Evolutionary conservation across 768 basidiomycete species (phyloP), one percentile per base, ranked within the genome.

Genomic region (Gloeostereum incarnatum): DNA sequence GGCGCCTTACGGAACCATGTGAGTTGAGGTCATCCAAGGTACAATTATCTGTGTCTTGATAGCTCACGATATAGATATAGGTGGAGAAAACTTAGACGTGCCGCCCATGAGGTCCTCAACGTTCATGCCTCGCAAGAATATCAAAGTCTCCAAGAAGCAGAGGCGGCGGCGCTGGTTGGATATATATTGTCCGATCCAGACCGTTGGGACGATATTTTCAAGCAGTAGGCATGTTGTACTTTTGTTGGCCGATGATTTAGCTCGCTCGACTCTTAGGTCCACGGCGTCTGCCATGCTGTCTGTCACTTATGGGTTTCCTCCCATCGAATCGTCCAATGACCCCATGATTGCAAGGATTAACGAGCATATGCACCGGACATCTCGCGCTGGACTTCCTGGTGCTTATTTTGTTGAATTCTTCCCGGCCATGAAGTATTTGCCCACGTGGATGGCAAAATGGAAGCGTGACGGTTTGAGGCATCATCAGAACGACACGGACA

Each of bases 321-420:
- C 47, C 8, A 29, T 51, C n/a, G n/a, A 40, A 17, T 29, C 26
- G 30, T 13, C 18, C 2, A 24, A 42, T 11, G 50, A 53, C 36
- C 49, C 47, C 19, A 8, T 34, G 1, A 44, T 53, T 22, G 13
- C n/a, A n/a, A 25, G 38, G 9, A 39, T 53, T 36, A 43, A 42
- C 18, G 38, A 41, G 9, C 47, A 55, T 22, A 45, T 54, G 7
- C 31, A 44, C 6, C 50, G 58, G 2, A 48, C 52, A 20, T 40
- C 52, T 6, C 40, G 44, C 25, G 59, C 60, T 16, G 62, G 61
- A 45, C 52, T 13, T 33, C 60, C 58, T 18, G 59, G 60, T 8
- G 46, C 49, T 17, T 50, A 51, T 38, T 13, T 53, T 20, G 57
- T 58, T 22, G 57, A 58, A 35, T 42, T 52, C 30, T 55, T 58